phyloP scores from a whole-genome alignment of 1,139 yeast species.

The Suhomyces kunorum region DNA sequence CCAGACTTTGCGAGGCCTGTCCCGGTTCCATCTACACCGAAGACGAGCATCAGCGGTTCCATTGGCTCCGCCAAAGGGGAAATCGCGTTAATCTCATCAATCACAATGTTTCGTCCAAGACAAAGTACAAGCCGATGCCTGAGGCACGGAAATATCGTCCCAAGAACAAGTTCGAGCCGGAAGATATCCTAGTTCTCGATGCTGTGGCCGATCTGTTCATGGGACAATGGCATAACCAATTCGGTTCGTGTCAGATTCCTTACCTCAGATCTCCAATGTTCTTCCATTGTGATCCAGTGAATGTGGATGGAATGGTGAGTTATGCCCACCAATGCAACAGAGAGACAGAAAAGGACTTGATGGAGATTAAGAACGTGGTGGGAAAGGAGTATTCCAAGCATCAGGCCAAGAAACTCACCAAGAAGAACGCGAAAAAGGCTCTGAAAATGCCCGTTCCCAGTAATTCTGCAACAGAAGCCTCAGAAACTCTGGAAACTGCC shows the following conservation, averaged over 20 bases:
- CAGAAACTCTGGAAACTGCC: neutral
- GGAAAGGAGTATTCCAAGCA: conserved; percentile 51
- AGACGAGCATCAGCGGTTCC: conserved; percentile 46
- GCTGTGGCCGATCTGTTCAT: conserved; percentile 31
- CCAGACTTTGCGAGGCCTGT: conserved; percentile 39
- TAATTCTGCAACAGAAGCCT: conserved; percentile 17
- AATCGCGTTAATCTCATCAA: conserved; percentile 30
- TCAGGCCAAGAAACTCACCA: conserved; percentile 36
- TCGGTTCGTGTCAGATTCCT: conserved; percentile 45
- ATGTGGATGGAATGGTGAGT: conserved; percentile 47
- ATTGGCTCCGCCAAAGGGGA: conserved; percentile 39
- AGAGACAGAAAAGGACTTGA: conserved; percentile 33
- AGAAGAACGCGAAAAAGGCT: conserved; percentile 19
- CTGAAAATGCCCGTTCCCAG: conserved; percentile 7
- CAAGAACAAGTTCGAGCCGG: conserved; percentile 22
- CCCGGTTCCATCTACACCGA: conserved; percentile 45
- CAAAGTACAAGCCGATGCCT: conserved; percentile 20
- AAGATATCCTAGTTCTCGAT: conserved; percentile 38
- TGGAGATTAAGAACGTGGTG: conserved; percentile 48
- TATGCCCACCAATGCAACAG: conserved; percentile 38
- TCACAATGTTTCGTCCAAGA: conserved; percentile 19
- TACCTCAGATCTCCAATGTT: conserved; percentile 52
- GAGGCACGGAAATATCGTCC: conserved; percentile 17
- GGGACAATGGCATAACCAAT: conserved; percentile 50
- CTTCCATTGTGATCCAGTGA: conserved; percentile 50